Evolutionary conservation across 2,329 filamentous ascomycete genomes (phyloP), one percentile per base, ranked within the genome.

Genomic region (Colletotrichum orchidophilum): DNA sequence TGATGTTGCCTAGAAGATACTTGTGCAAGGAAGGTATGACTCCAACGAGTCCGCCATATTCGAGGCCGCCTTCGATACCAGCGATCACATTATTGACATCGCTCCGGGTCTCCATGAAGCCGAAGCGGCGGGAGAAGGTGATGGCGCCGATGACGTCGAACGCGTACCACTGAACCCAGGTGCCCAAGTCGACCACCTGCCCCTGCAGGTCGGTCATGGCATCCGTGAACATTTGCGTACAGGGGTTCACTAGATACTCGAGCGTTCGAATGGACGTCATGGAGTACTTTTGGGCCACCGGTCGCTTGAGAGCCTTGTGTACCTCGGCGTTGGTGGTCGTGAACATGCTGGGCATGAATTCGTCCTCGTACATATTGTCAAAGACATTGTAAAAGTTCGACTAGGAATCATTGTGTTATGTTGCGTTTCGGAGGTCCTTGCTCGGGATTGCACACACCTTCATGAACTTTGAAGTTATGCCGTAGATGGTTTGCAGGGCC

Each of bases 91-190:
- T 81, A 12, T 81, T 79, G 1, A 85, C 81, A 62, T 88, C 86
- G 3, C 82, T 76, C 0, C 84, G 85, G 9, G 74, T 66, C 29
- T 87, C 83, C 0, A 88, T 76, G 65, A 87, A 86, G 0, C 85
- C 86, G 74, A 82, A 81, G 0, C 76, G 73, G 3, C 75, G 76
- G 15, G 76, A 81, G 54, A 77, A 78, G 0, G 84, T 87, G 26
- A 88, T 85, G 52, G 84, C 81, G 0, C 85, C 85, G 39, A 89
- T 87, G 2, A 87, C 85, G 60, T 87, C 84, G 59, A 86, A 85
- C 0, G 83, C 84, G 65, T 83, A 87, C 73, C 79, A 86, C 71
- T 86, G 84, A 26, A 86, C 76, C 80, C 82, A 84, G 59, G 81
- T 77, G 5, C 75, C 75, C 60, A 86, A 72, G 71, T 88, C 79